A percentile compares a stretch with the other conserved stretches of the same genome.
These are phyloP conservation scores for Fusarium coicis DNA, from an alignment of 2,329 filamentous ascomycete species.

Conservation along the genomic window DNA sequence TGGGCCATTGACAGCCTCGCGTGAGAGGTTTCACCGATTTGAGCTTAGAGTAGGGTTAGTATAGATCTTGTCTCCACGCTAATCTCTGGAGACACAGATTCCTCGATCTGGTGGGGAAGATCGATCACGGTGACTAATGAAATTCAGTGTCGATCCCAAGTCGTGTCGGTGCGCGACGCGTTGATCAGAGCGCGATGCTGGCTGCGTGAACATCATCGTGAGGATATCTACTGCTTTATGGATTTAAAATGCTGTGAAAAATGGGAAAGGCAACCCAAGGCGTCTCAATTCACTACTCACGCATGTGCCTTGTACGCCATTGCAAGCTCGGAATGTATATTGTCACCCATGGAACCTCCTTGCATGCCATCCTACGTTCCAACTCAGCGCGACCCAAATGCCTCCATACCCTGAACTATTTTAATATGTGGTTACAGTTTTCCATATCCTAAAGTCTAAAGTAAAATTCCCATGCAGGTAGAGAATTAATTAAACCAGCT, in stretches of 20 bases:
- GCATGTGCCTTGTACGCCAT: neutral
- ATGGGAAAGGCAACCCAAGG: rapidly evolving
- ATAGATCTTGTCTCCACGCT: slow-evolving; percentile 13
- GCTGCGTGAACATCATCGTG: neutral
- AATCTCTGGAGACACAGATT: neutral
- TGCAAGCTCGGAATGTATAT: neutral
- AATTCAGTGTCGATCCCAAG: neutral
- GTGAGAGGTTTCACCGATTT: neutral
- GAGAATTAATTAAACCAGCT: too few relatives aligned
- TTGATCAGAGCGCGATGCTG: neutral
- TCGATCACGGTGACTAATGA: neutral
- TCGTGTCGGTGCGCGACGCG: neutral
- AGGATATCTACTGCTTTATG: neutral
- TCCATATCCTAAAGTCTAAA: rapidly evolving
- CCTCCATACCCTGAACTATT: too few relatives aligned
- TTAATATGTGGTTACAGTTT: rapidly evolving
- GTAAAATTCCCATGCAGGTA: rapidly evolving
- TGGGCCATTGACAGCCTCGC: neutral
- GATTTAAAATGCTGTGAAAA: neutral
- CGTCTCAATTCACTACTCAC: neutral
- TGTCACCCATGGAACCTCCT: neutral
- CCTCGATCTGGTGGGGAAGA: neutral
- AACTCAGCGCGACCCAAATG: neutral
- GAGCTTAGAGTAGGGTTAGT: slow-evolving; percentile 2
- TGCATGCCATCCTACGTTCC: neutral